Evolutionary conservation across 129 eudicot genomes (phyloP).

Genomic region (Saussurea involucrata): DNA sequence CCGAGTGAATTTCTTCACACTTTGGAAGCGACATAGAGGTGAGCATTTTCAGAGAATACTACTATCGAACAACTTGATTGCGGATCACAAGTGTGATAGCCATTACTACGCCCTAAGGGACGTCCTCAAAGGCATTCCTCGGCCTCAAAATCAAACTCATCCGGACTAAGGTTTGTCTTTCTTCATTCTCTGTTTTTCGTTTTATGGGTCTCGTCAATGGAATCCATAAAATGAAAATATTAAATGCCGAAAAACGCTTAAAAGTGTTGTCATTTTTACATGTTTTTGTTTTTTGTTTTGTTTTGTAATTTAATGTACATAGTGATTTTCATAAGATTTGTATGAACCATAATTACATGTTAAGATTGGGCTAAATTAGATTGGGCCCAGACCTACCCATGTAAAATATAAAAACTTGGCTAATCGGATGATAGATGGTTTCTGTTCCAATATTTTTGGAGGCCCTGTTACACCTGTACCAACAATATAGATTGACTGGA

Average conservation of each 20-base stretch:
- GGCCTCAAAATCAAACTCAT: slow-evolving; percentile 24
- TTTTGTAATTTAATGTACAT: slow-evolving; percentile 16
- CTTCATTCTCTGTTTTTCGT: not conserved
- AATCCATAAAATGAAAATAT: slow-evolving; percentile 8
- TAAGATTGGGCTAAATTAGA: not conserved
- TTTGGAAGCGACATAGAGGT: slow-evolving; percentile 71
- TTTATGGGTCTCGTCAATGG: not conserved
- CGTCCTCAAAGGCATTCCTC: slow-evolving; percentile 79
- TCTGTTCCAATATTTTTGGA: not conserved
- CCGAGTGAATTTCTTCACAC: slow-evolving; percentile 46
- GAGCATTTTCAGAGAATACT: slow-evolving; percentile 77
- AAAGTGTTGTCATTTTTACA: not conserved
- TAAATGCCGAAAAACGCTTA: not conserved
- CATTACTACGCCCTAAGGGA: slow-evolving; percentile 85
- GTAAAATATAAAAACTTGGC: slow-evolving; percentile 3
- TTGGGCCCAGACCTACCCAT: not conserved
- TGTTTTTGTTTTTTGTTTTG: not conserved
- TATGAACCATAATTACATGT: slow-evolving; percentile 10
- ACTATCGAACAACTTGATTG: slow-evolving; percentile 68
- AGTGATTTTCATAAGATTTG: not conserved
- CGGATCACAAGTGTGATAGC: slow-evolving; percentile 87
- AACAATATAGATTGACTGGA: not conserved
- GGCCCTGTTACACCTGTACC: not conserved
- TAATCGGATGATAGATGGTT: not conserved
- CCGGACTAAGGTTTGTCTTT: not conserved